These are phyloP conservation scores for Apiospora koreana DNA, from an alignment of 2,329 filamentous ascomycete genomes.

Conservation along the genomic window DNA sequence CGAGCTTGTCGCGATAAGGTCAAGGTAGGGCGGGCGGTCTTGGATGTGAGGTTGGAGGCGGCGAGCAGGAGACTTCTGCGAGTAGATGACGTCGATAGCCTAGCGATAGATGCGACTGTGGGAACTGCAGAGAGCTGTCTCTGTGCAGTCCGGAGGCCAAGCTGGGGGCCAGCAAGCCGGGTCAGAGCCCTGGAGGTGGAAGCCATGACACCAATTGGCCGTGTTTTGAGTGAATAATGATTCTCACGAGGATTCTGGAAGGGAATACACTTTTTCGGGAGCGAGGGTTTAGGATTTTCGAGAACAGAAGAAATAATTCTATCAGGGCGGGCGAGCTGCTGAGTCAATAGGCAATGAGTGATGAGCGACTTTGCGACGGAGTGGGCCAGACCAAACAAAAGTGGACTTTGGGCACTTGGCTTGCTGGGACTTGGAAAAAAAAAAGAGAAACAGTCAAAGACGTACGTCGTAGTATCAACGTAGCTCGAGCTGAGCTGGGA, in stretches of 20 bases:
- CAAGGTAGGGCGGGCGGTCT: constrained; percentile 33
- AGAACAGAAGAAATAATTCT: constrained; percentile 5
- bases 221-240: not conserved
- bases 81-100: constrained; percentile 30
- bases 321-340: not conserved
- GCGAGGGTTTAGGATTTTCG: not conserved
- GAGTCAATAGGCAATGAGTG: constrained; percentile 2
- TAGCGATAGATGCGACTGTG: constrained; percentile 30
- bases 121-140: constrained; percentile 27
- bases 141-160: constrained; percentile 24
- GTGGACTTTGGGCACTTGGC: not conserved
- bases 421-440: not conserved
- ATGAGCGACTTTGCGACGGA: constrained; percentile 8
- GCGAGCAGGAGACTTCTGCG: constrained; percentile 28
- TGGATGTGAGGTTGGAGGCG: constrained; percentile 34
- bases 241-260: not conserved
- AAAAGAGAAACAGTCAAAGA: not conserved
- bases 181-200: constrained; percentile 45
- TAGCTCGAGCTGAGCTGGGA: constrained; percentile 8
- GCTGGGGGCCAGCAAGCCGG: constrained; percentile 31
- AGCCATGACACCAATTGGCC: constrained; percentile 21
- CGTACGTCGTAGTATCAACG: not conserved
- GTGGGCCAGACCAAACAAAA: not conserved
- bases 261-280: not conserved
- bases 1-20: constrained; percentile 41